phyloP scores from a whole-genome alignment of 2,329 filamentous ascomycete genomes.

The Stachybotrys elegans region DNA sequence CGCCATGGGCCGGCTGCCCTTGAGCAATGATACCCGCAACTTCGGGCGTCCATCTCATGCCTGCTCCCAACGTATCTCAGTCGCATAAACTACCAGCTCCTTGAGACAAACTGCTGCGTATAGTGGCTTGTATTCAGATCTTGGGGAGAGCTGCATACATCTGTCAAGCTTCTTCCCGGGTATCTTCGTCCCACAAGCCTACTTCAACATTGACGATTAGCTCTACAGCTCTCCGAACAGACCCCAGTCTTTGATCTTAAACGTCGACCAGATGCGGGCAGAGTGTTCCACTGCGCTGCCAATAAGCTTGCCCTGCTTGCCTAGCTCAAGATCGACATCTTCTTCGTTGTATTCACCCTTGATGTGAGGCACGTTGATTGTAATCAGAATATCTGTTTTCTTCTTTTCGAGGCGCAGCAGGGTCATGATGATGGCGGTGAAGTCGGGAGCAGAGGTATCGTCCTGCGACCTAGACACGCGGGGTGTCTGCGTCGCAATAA shows the following conservation, averaged over 20 bases:
- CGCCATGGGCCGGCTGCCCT: too few species aligned
- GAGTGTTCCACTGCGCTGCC: slow-evolving; percentile 65
- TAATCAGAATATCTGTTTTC: slow-evolving; percentile 76
- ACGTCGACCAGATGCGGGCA: slow-evolving; percentile 62
- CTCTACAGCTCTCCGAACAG: slow-evolving; percentile 54
- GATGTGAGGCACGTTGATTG: slow-evolving; percentile 83
- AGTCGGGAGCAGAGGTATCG: slow-evolving; percentile 44
- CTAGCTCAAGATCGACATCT: slow-evolving; percentile 62
- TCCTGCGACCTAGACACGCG: slow-evolving; percentile 27
- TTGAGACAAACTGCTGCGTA: too few species aligned
- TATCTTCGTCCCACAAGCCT: too few species aligned
- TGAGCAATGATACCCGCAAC: too few species aligned
- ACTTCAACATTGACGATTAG: too few species aligned
- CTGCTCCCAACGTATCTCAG: too few species aligned
- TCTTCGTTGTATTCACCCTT: slow-evolving; percentile 68
- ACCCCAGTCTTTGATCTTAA: slow-evolving; percentile 76
- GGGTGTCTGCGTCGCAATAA: slow-evolving; percentile 61
- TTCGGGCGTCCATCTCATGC: too few species aligned
- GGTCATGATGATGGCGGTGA: slow-evolving; percentile 72
- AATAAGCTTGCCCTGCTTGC: slow-evolving; percentile 62
- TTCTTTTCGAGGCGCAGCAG: slow-evolving; percentile 71
- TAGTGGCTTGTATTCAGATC: too few species aligned
- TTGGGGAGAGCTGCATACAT: too few species aligned
- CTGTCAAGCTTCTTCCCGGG: neutral
- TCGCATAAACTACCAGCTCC: too few species aligned